Base-by-base conservation (phyloP, 2,329 filamentous ascomycete species). In the Aureobasidium subglaciale region DNA sequence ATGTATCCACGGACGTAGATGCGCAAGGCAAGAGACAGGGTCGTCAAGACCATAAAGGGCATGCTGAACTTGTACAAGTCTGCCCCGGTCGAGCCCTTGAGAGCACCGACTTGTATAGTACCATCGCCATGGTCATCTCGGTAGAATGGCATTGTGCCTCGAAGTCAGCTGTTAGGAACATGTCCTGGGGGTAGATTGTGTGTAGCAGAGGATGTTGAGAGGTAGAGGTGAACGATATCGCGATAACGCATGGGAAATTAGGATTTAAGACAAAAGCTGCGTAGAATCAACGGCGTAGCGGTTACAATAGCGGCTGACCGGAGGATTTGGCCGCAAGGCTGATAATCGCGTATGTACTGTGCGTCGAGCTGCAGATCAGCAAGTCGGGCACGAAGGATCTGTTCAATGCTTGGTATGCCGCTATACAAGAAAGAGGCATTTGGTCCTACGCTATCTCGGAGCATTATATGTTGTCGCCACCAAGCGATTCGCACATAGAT, bases 1-100 rank as follows among this genome's bases (percentile, higher is more conserved):
- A 58, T 52, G 25, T 56, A 56, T n/a, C 43, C 46, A 8, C 57
- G 57, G 20, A 54, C 46, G 16, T 58, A 58, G 7, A 58, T 10
- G 9, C 57, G 53, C 30, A 58, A 24, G 13, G 45, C 38, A 18
- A 58, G n/a, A 16, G 49, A 45, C 15, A 50, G 3, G 32, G 46
- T 29, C 5, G 46, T 50, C 34, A 50, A 38, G 32, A 38, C n/a
- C 46, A 50, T 50, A 32, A 50, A 27, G n/a, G 46, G 46, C 2
- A 50, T 38, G 22, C 24, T 8, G 8, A 50, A 29, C 7, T n/a
- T 8, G 9, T 38, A 50, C 22, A 50, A 5, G 10, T 50, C 18
- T 20, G n/a, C 10, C 1, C 4, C 9, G 8, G 9, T 37, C 13
- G 46, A 25, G 5, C 32, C 46, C 5, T 27, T 29, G 34, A 50